Percentiles rank a stretch among this genome's conserved stretches.
phyloP scores from a whole-genome alignment of 176 grass and related monocot genomes.

The Dactylis glomerata region DNA sequence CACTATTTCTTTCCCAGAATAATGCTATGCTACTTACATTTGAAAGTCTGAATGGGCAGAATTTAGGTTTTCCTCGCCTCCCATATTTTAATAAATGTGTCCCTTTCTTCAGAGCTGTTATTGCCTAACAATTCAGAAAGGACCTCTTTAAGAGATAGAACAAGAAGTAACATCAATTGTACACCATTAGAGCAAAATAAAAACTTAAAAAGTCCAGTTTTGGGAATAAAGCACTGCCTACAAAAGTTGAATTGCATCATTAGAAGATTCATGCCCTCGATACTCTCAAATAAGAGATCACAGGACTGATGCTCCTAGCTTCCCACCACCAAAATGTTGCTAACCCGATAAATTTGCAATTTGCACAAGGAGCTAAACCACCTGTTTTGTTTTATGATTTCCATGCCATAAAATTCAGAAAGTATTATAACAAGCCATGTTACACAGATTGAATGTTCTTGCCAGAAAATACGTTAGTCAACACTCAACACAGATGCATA shows the following conservation, averaged over 20 bases:
- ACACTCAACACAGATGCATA: background rate
- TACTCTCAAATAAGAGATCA: background rate
- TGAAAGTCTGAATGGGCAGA: slow-evolving; percentile 75
- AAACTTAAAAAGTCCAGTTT: background rate
- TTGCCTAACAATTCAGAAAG: slow-evolving; percentile 46
- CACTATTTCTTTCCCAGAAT: background rate
- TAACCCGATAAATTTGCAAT: background rate
- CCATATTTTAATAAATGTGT: slow-evolving; percentile 82
- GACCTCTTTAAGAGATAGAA: background rate
- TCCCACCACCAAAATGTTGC: background rate
- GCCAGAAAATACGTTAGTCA: background rate
- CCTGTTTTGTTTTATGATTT: background rate
- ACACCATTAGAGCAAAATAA: background rate
- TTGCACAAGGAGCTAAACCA: background rate
- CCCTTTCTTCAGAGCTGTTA: slow-evolving; percentile 71
- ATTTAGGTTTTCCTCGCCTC: slow-evolving; percentile 74
- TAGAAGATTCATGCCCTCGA: background rate
- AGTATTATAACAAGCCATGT: background rate
- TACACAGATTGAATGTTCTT: background rate
- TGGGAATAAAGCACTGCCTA: background rate
- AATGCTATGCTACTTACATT: slow-evolving; percentile 42
- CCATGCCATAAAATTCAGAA: background rate
- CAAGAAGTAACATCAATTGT: background rate
- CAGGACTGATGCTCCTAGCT: background rate
- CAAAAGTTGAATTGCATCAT: background rate